Base-by-base conservation (phyloP, 768 basidiomycete genomes). In the Suillus hirtellus region DNA sequence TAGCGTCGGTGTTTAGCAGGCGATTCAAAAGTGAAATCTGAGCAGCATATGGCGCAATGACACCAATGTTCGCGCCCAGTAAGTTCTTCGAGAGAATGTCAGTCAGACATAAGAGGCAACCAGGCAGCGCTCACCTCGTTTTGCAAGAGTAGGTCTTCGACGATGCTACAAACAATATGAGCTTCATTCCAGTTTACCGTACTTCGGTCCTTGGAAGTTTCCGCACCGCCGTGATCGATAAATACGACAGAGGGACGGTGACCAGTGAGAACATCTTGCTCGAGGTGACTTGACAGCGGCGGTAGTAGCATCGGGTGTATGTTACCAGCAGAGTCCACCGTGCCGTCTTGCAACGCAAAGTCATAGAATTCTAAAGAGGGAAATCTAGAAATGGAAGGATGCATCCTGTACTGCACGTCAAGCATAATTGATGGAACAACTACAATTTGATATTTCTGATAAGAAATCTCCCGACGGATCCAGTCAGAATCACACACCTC, bases 321-420 rank as follows among this genome's bases (percentile, higher is more conserved):
- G 27, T 75, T 74, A 6, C 86, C 85, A 8, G 67, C 61, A 12
- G 64, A 54, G 64, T 88, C 86, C 27, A 89, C 82, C 1, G 92
- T 95, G 17, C 94, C 94, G 72, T 96, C 90, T 47, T 79, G 80
- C 53, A 97, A 72, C 1, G 82, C 79, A 34, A 80, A 79, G 49
- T 86, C 78, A 78, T 98, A 98, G 73, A 97, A 97, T 64, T 93
- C 89, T 34, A 79, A 72, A 43, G 90, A 88, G 11, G 96, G 94
- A 79, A 98, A 98, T 24, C 81, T 81, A 2, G 95, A 93, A 68
- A 98, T 95, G 43, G 80, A 80, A 14, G 95, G 96, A 69, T 96
- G 94, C 95, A 98, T 98, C 42, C 95, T 88, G 69, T 97, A 98
- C 76, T 98, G 95, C n/a, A 86, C 83, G 71, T 96, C 90, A 63